Evolutionary conservation across 2,329 filamentous ascomycete species (phyloP).

Genomic region (Chrysosporium keratinophilum): DNA sequence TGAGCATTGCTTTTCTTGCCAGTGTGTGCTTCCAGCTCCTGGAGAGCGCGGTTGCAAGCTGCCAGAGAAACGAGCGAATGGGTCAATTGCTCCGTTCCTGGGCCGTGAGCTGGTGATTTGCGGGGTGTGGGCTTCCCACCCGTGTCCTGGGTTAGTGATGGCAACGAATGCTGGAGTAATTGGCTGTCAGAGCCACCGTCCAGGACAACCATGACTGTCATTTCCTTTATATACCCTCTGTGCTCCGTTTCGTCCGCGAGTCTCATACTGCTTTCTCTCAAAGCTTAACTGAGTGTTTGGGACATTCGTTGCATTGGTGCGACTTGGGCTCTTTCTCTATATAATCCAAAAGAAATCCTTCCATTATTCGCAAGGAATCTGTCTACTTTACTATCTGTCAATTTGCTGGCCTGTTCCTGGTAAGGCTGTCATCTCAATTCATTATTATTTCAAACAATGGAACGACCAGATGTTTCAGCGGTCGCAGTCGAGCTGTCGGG

Average conservation of each 20-base stretch:
- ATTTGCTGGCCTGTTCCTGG: not conserved
- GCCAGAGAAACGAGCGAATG: not conserved
- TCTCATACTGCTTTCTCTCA: not conserved
- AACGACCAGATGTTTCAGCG: constrained; percentile 3
- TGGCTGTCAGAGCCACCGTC: not conserved
- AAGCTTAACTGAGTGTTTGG: not conserved
- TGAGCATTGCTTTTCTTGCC: not conserved
- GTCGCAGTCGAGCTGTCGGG: constrained; percentile 5
- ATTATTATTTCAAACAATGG: not conserved
- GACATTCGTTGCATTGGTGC: constrained; percentile 10
- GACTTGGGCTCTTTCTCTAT: constrained; percentile 3
- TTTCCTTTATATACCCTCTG: not conserved
- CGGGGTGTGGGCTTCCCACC: not conserved
- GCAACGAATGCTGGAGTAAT: not conserved
- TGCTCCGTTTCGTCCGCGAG: no score
- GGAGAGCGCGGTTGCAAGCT: no score
- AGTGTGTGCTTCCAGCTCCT: not conserved
- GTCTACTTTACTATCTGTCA: not conserved
- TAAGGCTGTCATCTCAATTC: not conserved
- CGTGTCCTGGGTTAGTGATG: not conserved
- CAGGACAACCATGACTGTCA: not conserved
- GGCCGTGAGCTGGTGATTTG: not conserved
- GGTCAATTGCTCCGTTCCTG: not conserved
- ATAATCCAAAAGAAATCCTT: constrained; percentile 4
- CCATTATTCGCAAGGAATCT: not conserved